Evolutionary conservation across 208 protist genomes (phyloP).

Genomic region (Jaenimonas drosophilae): DNA sequence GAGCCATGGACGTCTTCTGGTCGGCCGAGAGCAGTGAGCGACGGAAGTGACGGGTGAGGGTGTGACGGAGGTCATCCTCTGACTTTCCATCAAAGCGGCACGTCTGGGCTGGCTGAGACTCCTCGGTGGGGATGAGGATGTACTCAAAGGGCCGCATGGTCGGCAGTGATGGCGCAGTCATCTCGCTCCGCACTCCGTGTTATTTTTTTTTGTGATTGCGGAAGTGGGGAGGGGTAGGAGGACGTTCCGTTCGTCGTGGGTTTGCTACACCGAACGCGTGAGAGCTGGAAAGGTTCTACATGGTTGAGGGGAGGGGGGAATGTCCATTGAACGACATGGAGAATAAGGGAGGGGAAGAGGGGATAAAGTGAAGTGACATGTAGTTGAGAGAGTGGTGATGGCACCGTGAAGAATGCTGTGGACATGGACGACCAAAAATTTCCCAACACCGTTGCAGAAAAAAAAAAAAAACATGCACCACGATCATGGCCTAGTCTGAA

Average conservation of each 20-base stretch:
- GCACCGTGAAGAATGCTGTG: no score
- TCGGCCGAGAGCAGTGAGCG: constrained; percentile 50
- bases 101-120: constrained; percentile 21
- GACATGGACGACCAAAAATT: no score
- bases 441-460: background rate
- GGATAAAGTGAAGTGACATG: background rate
- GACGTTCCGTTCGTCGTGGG: constrained; percentile 3
- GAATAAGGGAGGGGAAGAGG: constrained; percentile 4
- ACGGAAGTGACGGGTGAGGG: constrained; percentile 60
- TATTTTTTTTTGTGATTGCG: background rate
- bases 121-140: constrained; percentile 56
- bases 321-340: constrained; percentile 2
- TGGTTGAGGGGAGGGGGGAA: no score
- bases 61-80: constrained; percentile 54
- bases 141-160: constrained; percentile 59
- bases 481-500: background rate
- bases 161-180: constrained; percentile 15
- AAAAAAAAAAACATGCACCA: constrained; percentile 1
- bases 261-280: no score
- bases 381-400: no score
- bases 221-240: background rate
- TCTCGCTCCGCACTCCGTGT: no score
- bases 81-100: constrained; percentile 36
- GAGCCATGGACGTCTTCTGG: constrained; percentile 55
- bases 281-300: no score